Evolutionary conservation across 176 grass and related monocot species (phyloP), one percentile per base, ranked within the genome.

Genomic region (Ensete glaucum): DNA sequence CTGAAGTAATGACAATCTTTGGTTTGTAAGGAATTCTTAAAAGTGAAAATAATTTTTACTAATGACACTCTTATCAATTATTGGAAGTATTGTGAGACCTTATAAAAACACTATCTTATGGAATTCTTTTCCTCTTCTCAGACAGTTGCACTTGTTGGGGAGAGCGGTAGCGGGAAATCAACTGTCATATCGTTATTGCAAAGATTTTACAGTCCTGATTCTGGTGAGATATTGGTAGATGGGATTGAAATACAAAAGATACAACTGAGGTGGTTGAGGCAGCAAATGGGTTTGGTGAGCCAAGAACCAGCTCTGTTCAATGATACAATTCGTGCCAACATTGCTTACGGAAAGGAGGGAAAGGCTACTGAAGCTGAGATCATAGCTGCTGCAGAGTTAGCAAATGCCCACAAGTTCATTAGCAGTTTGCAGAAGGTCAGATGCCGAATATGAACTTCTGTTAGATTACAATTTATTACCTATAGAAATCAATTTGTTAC

Each of bases 101-200:
- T 43, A 43, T 43, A 43, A 6, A 43, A 4, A 43, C 34, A 43
- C 34, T 43, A 43, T 43, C 34, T 43, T 43, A 43, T 43, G 34
- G 3, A 6, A 13, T 50, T 70, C 50, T 11, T 50, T 70, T 70
- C 11, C 50, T 50, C 76, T 76, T 78, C 25, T 43, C 81, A 99
- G 96, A 95, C 96, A 51, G 91, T 99, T 62, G 96, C 96, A 9
- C 85, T 99, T 7, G 96, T 99, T 58, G 96, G 96, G 54, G 88
- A 99, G 85, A 99, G 96, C 52, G 96, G 96, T 57, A 91, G 96
- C 49, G 96, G 96, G 19, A 99, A 99, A 80, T 99, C 96, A 5
- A 99, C 96, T 14, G 96, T 88, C 43, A 91, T 99, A 74, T 57
- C 95, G 13, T 78, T 99, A 78, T 79, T 99, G 69, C 95, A 99